These are phyloP conservation scores for Xerophyta viscosa DNA, from an alignment of 106 monocot species.

Conservation along the genomic window DNA sequence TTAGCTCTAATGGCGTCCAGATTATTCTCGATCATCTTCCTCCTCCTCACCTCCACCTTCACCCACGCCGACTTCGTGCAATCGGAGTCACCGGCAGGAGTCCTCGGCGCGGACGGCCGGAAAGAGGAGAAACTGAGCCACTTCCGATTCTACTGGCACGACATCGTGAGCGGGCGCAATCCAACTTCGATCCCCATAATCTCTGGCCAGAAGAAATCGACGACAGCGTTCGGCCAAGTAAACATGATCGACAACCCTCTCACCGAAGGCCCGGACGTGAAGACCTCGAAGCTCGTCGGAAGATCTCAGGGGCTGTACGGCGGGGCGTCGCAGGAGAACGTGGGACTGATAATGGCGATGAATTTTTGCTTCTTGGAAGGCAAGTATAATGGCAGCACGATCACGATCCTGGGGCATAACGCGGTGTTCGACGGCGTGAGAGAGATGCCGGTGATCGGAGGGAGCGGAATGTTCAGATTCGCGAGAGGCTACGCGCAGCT, in stretches of 20 bases:
- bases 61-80: no score
- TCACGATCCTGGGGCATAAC: conserved; percentile 38
- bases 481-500: conserved; percentile 32
- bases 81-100: no score
- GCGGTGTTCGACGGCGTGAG: conserved; percentile 17
- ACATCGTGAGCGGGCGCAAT: conserved; percentile 8
- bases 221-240: conserved; percentile 2
- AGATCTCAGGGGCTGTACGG: conserved; percentile 41
- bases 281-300: conserved; percentile 16
- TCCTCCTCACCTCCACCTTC: no score
- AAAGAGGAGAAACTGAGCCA: no score
- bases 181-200: neutral
- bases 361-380: conserved; percentile 32
- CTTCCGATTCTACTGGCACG: conserved; percentile 22
- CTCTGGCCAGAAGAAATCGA: neutral
- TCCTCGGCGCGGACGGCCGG: no score
- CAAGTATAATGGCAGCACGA: conserved; percentile 39
- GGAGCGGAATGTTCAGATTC: conserved; percentile 29
- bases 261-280: conserved; percentile 20
- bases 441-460: conserved; percentile 54
- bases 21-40: no score
- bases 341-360: conserved; percentile 35
- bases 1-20: no score
- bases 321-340: conserved; percentile 9
- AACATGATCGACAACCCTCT: conserved; percentile 34